Percentiles rank a stretch among this genome's conserved stretches.
Conservation (phyloP, 2,329 filamentous ascomycete genomes). For the Nemania abortiva region DNA sequence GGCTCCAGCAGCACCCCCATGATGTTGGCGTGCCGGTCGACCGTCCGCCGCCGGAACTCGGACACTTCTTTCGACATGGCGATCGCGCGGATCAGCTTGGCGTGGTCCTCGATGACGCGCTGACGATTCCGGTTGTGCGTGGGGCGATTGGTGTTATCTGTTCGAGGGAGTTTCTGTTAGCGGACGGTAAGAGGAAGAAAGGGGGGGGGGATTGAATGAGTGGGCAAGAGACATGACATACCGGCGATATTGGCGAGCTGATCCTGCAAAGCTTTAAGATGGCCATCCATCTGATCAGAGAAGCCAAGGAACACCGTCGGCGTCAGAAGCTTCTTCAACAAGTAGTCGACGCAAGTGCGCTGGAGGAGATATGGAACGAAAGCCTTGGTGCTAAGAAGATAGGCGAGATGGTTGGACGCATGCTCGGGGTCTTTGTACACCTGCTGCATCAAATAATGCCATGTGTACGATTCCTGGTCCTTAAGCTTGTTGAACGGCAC, state of each 20-base stretch:
- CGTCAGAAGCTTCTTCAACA: constrained; percentile 48
- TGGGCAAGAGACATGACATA: constrained; percentile 22
- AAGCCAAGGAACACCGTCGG: constrained; percentile 50
- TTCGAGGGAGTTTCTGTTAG: constrained; percentile 24
- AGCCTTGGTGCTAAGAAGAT: constrained; percentile 40
- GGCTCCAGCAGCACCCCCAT: constrained; percentile 47
- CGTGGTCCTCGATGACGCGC: constrained; percentile 50
- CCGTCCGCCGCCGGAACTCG: constrained; percentile 40
- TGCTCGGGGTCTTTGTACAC: constrained; percentile 42
- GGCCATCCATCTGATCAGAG: constrained; percentile 44
- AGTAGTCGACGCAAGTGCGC: constrained; percentile 48
- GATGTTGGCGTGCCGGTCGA: constrained; percentile 44
- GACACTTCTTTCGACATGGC: constrained; percentile 24
- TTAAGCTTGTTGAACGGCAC: constrained; percentile 37
- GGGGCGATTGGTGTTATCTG: constrained; percentile 29
- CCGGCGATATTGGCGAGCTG: constrained; percentile 41
- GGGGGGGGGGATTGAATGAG: neutral
- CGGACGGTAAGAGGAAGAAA: neutral
- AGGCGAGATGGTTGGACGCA: constrained; percentile 44
- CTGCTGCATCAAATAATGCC: constrained; percentile 47
- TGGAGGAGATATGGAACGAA: constrained; percentile 49
- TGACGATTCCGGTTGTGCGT: constrained; percentile 42
- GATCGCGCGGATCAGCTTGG: constrained; percentile 45
- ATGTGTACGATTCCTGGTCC: constrained; percentile 44
- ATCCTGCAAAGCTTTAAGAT: constrained; percentile 47